Evolutionary conservation across 345 rosid genomes (phyloP).

Genomic region (Jatropha curcas): DNA sequence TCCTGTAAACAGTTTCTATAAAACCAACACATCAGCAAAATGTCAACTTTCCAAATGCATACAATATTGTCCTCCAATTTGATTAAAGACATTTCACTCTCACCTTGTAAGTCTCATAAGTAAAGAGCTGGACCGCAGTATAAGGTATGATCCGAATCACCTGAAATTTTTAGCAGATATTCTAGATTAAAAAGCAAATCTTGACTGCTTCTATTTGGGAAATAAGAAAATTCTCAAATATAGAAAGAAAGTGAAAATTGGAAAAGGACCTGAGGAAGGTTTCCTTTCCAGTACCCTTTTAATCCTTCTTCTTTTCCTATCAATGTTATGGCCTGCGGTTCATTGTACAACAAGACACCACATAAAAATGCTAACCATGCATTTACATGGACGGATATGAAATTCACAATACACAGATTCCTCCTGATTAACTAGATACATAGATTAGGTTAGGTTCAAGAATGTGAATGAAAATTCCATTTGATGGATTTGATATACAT

Average conservation of each 20-base stretch:
- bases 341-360: conserved; percentile 7
- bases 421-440: background rate
- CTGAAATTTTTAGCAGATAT: conserved; percentile 43
- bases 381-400: background rate
- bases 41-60: conserved; percentile 1
- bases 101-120: conserved; percentile 95
- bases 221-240: background rate
- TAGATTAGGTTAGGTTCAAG: background rate
- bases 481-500: background rate
- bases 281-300: conserved; percentile 99
- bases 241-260: conserved; percentile 1
- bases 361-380: background rate
- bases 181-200: conserved; percentile 18
- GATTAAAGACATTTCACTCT: background rate
- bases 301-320: conserved; percentile 90
- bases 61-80: background rate
- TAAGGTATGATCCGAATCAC: conserved; percentile 88
- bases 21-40: conserved; percentile 31
- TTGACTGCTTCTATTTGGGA: background rate
- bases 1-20: conserved; percentile 75
- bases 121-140: conserved; percentile 92
- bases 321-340: conserved; percentile 65
- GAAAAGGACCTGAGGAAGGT: conserved; percentile 82
- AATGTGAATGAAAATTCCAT: background rate
- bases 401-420: background rate